Conservation (phyloP, 2,329 filamentous ascomycete genomes). For the Polychaeton citri region DNA sequence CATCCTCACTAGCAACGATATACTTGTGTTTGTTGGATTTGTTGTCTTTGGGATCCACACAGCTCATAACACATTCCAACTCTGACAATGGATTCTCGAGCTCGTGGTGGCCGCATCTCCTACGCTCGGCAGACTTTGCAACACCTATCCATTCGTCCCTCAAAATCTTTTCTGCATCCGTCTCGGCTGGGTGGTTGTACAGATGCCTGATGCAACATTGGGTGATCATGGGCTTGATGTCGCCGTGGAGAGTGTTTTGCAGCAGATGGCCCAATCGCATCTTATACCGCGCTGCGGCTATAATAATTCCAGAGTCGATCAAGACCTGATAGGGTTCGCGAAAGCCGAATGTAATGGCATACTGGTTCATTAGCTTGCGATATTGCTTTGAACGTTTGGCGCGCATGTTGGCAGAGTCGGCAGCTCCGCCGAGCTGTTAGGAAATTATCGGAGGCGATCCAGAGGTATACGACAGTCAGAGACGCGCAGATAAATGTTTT, state of each 20-base stretch:
- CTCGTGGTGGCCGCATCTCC: slow-evolving; percentile 66
- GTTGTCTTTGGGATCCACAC: slow-evolving; percentile 65
- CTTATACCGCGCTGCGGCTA: slow-evolving; percentile 69
- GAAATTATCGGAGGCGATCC: no score
- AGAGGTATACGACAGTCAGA: no score
- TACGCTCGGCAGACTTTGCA: slow-evolving; percentile 62
- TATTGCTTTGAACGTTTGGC: slow-evolving; percentile 61
- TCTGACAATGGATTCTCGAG: slow-evolving; percentile 58
- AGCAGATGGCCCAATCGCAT: slow-evolving; percentile 74
- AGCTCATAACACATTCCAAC: slow-evolving; percentile 55
- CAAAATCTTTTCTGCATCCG: slow-evolving; percentile 9
- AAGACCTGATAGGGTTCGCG: slow-evolving; percentile 89
- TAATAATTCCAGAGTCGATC: slow-evolving; percentile 74
- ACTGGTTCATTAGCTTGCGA: slow-evolving; percentile 87
- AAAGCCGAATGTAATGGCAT: slow-evolving; percentile 76
- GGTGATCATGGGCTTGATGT: slow-evolving; percentile 75
- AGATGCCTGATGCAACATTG: slow-evolving; percentile 71
- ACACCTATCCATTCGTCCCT: slow-evolving; percentile 53
- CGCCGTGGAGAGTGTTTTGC: slow-evolving; percentile 71
- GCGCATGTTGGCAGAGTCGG: slow-evolving; percentile 46
- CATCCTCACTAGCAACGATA: slow-evolving; percentile 61
- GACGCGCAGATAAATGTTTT: no score
- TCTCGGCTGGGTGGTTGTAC: slow-evolving; percentile 36
- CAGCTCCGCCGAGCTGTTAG: no score
- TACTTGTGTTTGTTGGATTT: slow-evolving; percentile 67